Conservation (phyloP, 2,329 filamentous ascomycete genomes). For the Diplodia sapinea region DNA sequence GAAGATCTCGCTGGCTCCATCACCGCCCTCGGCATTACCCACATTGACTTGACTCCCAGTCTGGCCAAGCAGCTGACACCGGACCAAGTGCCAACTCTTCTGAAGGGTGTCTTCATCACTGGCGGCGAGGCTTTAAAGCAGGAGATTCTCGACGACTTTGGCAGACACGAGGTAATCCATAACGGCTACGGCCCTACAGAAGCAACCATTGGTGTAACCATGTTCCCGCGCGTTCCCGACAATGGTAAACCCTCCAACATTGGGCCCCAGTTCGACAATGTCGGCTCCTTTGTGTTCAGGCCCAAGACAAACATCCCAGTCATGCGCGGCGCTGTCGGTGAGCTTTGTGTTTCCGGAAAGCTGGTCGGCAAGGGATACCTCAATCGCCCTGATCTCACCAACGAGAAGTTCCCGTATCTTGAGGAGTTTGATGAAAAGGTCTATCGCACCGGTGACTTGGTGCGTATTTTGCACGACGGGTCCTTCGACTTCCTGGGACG, state of each 20-base stretch:
- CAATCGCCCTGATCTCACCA: conserved; percentile 77
- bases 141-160: conserved; percentile 88
- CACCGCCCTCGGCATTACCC: conserved; percentile 74
- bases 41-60: conserved; percentile 90
- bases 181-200: conserved; percentile 93
- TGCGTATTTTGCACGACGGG: conserved; percentile 77
- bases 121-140: conserved; percentile 88
- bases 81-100: conserved; percentile 78
- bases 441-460: conserved; percentile 89
- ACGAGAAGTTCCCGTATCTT: conserved; percentile 74
- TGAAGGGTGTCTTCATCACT: conserved; percentile 87
- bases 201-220: conserved; percentile 89
- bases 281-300: conserved; percentile 78
- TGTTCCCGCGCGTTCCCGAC: conserved; percentile 78
- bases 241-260: conserved; percentile 88
- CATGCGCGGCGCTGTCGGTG: conserved; percentile 77
- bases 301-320: conserved; percentile 74
- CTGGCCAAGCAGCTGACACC: conserved; percentile 79
- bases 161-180: conserved; percentile 78
- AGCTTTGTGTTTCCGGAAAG: conserved; percentile 85
- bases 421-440: conserved; percentile 56
- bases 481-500: conserved; percentile 88
- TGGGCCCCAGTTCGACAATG: conserved; percentile 83
- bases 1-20: conserved; percentile 81
- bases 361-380: conserved; percentile 90